phyloP scores from a whole-genome alignment of 345 rosid species.

The Hibiscus trionum region DNA sequence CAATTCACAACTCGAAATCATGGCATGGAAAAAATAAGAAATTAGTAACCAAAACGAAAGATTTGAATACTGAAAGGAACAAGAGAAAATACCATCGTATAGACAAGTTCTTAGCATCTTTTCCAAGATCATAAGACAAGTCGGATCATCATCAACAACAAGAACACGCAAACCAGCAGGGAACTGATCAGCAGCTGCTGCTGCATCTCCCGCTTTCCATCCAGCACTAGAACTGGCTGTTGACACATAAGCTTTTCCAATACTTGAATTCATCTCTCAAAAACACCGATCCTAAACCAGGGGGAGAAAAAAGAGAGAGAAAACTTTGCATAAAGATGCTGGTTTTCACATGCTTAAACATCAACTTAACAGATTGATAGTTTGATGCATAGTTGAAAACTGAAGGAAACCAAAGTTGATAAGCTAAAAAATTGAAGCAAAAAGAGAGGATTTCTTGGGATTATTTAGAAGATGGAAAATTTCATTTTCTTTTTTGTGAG shows the following conservation, averaged over 20 bases:
- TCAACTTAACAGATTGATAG: conserved; percentile 12
- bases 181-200: conserved; percentile 39
- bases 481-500: conserved; percentile 10
- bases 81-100: conserved; percentile 52
- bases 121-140: conserved; percentile 29
- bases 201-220: conserved; percentile 36
- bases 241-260: conserved; percentile 64
- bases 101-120: conserved; percentile 75
- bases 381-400: conserved; percentile 18
- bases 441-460: conserved; percentile 20
- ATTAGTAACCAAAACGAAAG: not conserved
- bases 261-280: conserved; percentile 57
- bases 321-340: conserved; percentile 2
- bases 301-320: conserved; percentile 5
- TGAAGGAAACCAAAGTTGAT: conserved; percentile 26
- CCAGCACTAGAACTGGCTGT: conserved; percentile 42
- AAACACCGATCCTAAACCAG: conserved; percentile 16
- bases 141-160: conserved; percentile 86
- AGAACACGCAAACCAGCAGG: conserved; percentile 81
- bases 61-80: not conserved
- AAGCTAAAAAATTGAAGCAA: conserved; percentile 9
- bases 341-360: conserved; percentile 22
- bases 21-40: not conserved
- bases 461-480: conserved; percentile 13
- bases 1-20: conserved; percentile 2